Conservation (phyloP, 139 green algal genomes). For the Microglena sp. region DNA sequence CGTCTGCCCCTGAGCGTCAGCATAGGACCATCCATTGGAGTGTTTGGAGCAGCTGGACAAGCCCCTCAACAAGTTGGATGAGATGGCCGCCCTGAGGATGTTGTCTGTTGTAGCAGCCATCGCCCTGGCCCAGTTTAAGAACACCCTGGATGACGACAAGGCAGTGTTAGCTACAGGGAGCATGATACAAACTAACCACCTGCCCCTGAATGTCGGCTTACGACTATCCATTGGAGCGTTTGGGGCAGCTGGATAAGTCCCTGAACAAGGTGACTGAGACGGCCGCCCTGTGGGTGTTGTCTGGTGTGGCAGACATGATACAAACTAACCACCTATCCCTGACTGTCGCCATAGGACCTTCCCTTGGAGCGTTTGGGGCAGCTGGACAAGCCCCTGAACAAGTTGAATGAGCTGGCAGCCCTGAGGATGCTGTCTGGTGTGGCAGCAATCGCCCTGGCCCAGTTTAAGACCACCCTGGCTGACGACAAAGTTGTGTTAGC, state of each 20-base stretch:
- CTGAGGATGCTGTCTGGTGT: slow-evolving; percentile 46
- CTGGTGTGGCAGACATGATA: too few relatives aligned
- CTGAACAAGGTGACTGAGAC: slow-evolving; percentile 23
- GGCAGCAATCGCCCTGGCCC: slow-evolving; percentile 34
- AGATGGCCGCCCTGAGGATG: slow-evolving; percentile 31
- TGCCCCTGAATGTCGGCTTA: too few relatives aligned
- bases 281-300: slow-evolving; percentile 33
- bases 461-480: slow-evolving; percentile 42
- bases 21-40: slow-evolving; percentile 5
- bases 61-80: slow-evolving; percentile 17
- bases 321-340: too few relatives aligned
- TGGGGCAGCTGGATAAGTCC: slow-evolving; percentile 8
- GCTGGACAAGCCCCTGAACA: slow-evolving; percentile 16
- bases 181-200: too few relatives aligned
- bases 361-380: slow-evolving; percentile 9
- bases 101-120: slow-evolving; percentile 42
- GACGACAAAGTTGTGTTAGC: slow-evolving; percentile 38
- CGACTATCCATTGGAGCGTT: slow-evolving; percentile 5
- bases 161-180: too few relatives aligned
- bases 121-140: too few relatives aligned
- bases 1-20: too few relatives aligned
- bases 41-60: slow-evolving; percentile 6
- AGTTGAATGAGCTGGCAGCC: slow-evolving; percentile 24
- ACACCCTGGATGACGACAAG: too few relatives aligned
- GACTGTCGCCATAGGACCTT: slow-evolving; percentile 12